Base-by-base conservation (phyloP, 371 early-diverging fungal species). In the Smittium mucronatum region DNA sequence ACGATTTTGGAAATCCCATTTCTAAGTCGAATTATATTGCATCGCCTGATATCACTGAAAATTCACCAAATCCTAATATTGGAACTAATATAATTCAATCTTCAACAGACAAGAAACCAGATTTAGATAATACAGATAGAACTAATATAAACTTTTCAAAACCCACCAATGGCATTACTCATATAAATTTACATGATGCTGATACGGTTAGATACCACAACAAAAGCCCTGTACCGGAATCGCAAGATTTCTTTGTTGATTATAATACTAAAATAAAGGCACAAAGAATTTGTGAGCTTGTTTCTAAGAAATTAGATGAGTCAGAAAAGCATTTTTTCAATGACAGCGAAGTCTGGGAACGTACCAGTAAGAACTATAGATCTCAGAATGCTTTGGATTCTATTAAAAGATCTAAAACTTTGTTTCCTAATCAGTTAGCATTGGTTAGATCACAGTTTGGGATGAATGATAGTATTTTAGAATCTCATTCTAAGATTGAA, bases 381-480 rank as follows among this genome's bases (percentile, higher is more conserved):
- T 59, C 74, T 36, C 66, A 70, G 67, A 70, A 69, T 32, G 36
- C 68, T 34, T 69, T 60, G 70, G 74, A 64, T 26, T 28, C 68
- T 16, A 70, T 70, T 15, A 69, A 70, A 2, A 73, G 72, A 58
- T 67, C 47, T 31, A 29, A 61, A 17, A 63, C 36, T 2, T 66
- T 30, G 17, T 35, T 79, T 26, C 64, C 57, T 34, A 74, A 74
- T 33, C 71, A 73, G 5, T 61, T 57, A 30, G 72, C 68, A 28
- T 35, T 67, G 0, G 34, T 32, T 36, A 72, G 80, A 69, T 71
- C 69, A 1, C 61, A 65, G 26, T 47, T 35, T 0, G 70, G 64
- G 21, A 79, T 79, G 80, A 65, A 68, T 16, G 35, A n/a, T 17
- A 74, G 74, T 29, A 21, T 71, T 16, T 30, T 34, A 36, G 32